These are phyloP conservation scores for Nepenthes mirabilis DNA, from an alignment of 148 eudicot genomes.

Conservation along the genomic window DNA sequence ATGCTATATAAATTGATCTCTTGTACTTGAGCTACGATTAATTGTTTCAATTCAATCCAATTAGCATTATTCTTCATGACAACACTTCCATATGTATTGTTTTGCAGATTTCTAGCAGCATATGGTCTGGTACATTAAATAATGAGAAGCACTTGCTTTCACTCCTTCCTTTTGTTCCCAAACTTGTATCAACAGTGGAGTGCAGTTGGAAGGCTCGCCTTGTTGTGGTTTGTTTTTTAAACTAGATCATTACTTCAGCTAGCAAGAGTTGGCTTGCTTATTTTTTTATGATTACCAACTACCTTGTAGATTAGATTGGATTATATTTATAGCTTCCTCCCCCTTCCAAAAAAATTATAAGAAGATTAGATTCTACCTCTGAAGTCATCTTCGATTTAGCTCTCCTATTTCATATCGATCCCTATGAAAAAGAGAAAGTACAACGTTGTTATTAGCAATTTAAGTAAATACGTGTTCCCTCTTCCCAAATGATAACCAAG, in stretches of 20 bases:
- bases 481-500: too few species aligned
- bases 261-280: not conserved
- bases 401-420: too few species aligned
- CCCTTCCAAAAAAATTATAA: too few species aligned
- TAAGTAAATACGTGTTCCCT: too few species aligned
- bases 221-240: conserved; percentile 43
- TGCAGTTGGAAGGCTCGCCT: conserved; percentile 45
- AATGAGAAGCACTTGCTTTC: conserved; percentile 55
- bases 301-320: not conserved
- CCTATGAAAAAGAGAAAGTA: too few species aligned
- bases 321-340: too few species aligned
- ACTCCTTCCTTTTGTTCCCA: conserved; percentile 60
- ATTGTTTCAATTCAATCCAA: too few species aligned
- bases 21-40: too few species aligned
- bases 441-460: too few species aligned
- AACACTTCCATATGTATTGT: conserved; percentile 2
- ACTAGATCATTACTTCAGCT: not conserved
- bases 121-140: conserved; percentile 26
- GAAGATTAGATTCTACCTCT: not conserved
- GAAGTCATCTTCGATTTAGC: too few species aligned
- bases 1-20: too few species aligned
- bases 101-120: conserved; percentile 39
- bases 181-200: conserved; percentile 35
- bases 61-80: not conserved
- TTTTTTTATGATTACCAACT: not conserved